Evolutionary conservation across 768 basidiomycete genomes (phyloP).

Genomic region (Leucosporidium scottii): DNA sequence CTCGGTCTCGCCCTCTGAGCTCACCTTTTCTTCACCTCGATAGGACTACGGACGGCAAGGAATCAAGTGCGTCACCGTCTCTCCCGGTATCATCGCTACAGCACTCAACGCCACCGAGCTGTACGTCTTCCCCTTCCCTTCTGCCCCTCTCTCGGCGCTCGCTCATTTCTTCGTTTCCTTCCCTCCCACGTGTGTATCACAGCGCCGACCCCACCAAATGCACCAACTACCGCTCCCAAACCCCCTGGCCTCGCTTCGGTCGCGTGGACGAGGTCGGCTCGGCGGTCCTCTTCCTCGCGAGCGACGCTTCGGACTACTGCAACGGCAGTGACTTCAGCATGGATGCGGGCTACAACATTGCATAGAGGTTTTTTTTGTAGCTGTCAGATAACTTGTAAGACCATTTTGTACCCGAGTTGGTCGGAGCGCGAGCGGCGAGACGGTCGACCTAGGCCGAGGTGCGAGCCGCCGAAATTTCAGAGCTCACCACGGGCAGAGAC

Average conservation of each 20-base stretch:
- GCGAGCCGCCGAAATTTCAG: too few relatives aligned
- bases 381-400: too few relatives aligned
- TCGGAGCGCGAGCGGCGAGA: too few relatives aligned
- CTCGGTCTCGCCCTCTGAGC: too few relatives aligned
- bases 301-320: conserved; percentile 3
- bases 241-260: conserved; percentile 13
- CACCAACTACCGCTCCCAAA: conserved; percentile 6
- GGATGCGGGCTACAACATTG: conserved; percentile 3
- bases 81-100: conserved; percentile 8
- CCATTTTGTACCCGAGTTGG: too few relatives aligned
- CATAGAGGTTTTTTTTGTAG: not conserved
- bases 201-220: conserved; percentile 10
- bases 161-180: not conserved
- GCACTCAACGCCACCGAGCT: conserved; percentile 8
- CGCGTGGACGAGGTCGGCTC: conserved; percentile 10
- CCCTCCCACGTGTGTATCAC: not conserved
- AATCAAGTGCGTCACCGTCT: conserved; percentile 12
- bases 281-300: not conserved
- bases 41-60: conserved; percentile 13
- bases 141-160: not conserved
- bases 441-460: too few relatives aligned
- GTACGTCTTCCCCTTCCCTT: not conserved
- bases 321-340: conserved; percentile 1
- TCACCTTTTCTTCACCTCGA: not conserved
- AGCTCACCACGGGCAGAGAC: too few relatives aligned